Percentiles rank a stretch among this genome's conserved stretches.
Evolutionary conservation across 352 stramenopile species (phyloP).

Genomic region (Phytophthora macrochlamydospora): DNA sequence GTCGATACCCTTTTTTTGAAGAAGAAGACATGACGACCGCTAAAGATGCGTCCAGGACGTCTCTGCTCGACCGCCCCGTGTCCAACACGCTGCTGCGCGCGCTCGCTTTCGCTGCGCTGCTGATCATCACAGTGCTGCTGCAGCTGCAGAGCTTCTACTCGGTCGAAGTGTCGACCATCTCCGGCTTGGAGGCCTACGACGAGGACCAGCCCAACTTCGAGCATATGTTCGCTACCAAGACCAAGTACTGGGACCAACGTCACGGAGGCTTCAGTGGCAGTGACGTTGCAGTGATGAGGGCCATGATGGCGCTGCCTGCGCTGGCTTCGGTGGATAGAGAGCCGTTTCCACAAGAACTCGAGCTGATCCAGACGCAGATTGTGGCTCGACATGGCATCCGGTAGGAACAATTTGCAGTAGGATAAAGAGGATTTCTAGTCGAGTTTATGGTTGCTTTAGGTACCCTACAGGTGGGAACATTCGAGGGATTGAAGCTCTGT

Average conservation of each 20-base stretch:
- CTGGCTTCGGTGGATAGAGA: background rate
- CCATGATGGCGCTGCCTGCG: conserved; percentile 19
- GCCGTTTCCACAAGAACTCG: conserved; percentile 32
- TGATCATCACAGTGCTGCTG: conserved; percentile 2
- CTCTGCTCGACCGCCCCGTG: background rate
- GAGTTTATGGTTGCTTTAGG: conserved; percentile 13
- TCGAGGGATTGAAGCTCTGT: conserved; percentile 47
- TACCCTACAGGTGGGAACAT: conserved; percentile 66
- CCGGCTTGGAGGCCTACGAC: too few species aligned
- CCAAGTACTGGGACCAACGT: conserved; percentile 61
- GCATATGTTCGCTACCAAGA: conserved; percentile 60
- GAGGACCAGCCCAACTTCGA: conserved; percentile 11
- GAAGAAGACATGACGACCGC: conserved; percentile 23
- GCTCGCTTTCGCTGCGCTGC: conserved; percentile 6
- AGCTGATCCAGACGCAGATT: conserved; percentile 65
- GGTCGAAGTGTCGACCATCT: background rate
- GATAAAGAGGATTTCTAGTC: background rate
- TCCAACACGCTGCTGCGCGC: background rate
- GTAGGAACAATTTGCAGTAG: conserved; percentile 28
- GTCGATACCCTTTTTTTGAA: background rate
- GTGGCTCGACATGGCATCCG: conserved; percentile 66
- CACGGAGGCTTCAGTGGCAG: background rate
- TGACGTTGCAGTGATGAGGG: background rate
- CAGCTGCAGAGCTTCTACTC: conserved; percentile 14
- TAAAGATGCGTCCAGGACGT: background rate